Percentiles rank a stretch among this genome's conserved stretches.
Evolutionary conservation across 495 filamentous ascomycete species (phyloP).

Genomic region (Aspergillus diversus): DNA sequence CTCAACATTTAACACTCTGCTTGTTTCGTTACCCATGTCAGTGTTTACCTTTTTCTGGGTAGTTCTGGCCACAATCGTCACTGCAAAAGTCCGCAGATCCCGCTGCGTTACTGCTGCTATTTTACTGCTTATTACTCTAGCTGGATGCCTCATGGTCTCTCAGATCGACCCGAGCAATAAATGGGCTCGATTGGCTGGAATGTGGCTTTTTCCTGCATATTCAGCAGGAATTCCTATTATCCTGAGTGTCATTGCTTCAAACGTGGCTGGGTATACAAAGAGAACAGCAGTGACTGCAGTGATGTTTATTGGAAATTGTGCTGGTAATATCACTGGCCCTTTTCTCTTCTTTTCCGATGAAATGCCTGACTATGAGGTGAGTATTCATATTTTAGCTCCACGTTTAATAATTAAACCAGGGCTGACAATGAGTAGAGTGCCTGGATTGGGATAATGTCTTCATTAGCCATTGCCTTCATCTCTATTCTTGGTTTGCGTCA

Average conservation of each 20-base stretch:
- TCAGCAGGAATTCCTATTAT: too few species aligned
- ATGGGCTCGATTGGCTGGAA: slow-evolving; percentile 2
- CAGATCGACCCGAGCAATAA: not conserved
- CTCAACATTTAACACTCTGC: not conserved
- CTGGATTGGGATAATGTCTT: too few species aligned
- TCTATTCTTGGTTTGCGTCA: too few species aligned
- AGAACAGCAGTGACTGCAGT: not conserved
- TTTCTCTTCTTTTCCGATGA: not conserved
- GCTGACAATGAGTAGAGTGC: too few species aligned
- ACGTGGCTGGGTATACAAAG: slow-evolving; percentile 6
- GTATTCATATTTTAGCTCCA: too few species aligned
- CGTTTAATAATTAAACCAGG: too few species aligned
- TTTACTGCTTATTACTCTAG: too few species aligned
- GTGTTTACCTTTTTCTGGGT: not conserved
- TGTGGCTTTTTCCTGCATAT: too few species aligned
- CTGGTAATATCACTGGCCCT: slow-evolving; percentile 8
- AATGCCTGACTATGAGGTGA: not conserved
- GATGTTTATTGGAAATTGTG: not conserved
- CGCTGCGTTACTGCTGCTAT: too few species aligned
- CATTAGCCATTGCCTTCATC: too few species aligned
- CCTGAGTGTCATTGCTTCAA: not conserved
- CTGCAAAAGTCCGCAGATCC: not conserved
- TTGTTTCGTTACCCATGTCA: not conserved
- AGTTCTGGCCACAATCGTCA: not conserved
- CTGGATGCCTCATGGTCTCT: not conserved